Base-by-base conservation (phyloP, 306 rosid genomes). In the Sicyos edulis region DNA sequence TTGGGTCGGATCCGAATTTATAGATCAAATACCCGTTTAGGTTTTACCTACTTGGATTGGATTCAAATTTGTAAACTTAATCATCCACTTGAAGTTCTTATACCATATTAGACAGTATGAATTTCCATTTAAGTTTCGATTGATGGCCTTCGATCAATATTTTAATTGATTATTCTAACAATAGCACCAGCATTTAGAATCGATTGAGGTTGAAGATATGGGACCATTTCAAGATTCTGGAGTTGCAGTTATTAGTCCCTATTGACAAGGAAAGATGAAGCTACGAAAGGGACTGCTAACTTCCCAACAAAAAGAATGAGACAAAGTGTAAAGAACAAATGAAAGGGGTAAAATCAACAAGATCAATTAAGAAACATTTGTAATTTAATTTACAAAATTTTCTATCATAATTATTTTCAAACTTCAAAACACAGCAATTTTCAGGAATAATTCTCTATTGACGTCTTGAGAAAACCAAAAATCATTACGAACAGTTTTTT, bases 231-330 rank as follows among this genome's bases (percentile, higher is more conserved):
- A n/a, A 37, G 50, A 63, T 63, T 63, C 9, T n/a, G 17, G 14
- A 40, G 67, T 61, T 29, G 40, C 24, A 16, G 56, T 7, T 53
- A 16, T 10, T 53, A 8, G 60, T 55, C 29, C 14, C 14, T 20
- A 16, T 63, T 37, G 51, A 37, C 16, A n/a, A n/a, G 14, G 22
- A 63, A 37, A 63, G 22, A 37, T 63, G 50, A 63, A 63, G 44
- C 26, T 49, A 63, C 9, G 70, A 63, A 62, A 37, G 26, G 8
- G 50, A 63, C 2, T n/a, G 16, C 14, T n/a, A 63, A 63, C 70
- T 63, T 11, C 51, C 70, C 26, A 63, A 63, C 70, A 63, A 63
- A n/a, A 37, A 63, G 51, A 63, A 37, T 16, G 54, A 44, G 32
- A 44, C 29, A 65, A 42, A 19, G 53, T 65, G 71, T 10, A 65